A percentile compares a stretch with the other conserved stretches of the same genome.
These are phyloP conservation scores for Sporothrix brunneoviolacea DNA, from an alignment of 2,329 filamentous ascomycete species.

Conservation along the genomic window DNA sequence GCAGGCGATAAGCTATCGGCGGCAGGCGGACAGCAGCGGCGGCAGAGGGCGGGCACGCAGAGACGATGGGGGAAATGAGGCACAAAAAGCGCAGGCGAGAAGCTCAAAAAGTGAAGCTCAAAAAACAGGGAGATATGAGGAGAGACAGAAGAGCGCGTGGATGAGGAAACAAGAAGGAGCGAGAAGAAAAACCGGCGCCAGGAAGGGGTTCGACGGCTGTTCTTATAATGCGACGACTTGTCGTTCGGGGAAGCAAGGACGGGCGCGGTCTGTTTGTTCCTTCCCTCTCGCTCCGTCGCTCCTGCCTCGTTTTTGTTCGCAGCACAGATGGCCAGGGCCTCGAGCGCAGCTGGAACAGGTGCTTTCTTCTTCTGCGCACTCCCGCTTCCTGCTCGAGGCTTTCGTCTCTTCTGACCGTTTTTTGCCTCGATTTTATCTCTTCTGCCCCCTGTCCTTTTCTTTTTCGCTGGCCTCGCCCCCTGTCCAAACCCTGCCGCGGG, in stretches of 20 bases:
- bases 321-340: too few species aligned
- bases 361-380: neutral
- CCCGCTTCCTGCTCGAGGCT: neutral
- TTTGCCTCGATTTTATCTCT: neutral
- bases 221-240: constrained; percentile 1
- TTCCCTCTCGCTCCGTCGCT: neutral
- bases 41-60: neutral
- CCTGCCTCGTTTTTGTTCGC: neutral
- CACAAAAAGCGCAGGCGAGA: too few species aligned
- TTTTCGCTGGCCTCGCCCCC: too few species aligned
- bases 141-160: neutral
- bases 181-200: neutral
- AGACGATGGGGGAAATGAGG: too few species aligned
- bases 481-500: too few species aligned
- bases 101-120: neutral
- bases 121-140: neutral
- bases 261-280: neutral
- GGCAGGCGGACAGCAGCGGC: neutral
- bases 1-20: neutral
- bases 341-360: too few species aligned
- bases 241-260: constrained; percentile 2
- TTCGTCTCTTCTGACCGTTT: neutral
- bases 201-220: neutral
- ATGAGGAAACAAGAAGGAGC: neutral
- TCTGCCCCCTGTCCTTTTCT: too few species aligned